A percentile compares a stretch with the other conserved stretches of the same genome.
These are phyloP conservation scores for Fraxinus cuspidata DNA, from an alignment of 257 asterid species.

Conservation along the genomic window DNA sequence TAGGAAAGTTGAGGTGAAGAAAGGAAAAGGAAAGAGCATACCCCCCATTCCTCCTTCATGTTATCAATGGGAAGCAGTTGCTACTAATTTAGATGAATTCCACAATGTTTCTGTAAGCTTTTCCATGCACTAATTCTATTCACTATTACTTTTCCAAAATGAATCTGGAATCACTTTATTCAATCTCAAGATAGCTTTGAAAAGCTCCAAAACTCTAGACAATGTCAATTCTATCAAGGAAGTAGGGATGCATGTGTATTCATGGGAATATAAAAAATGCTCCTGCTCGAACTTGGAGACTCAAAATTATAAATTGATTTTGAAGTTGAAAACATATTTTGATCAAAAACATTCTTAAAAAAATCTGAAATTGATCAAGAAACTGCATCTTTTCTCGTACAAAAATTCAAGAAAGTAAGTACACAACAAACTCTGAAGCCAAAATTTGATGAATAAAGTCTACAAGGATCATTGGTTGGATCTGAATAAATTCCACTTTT, in stretches of 20 bases:
- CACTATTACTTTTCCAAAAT: no score
- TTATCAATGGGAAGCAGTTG: slow-evolving; percentile 95
- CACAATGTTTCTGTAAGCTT: slow-evolving; percentile 78
- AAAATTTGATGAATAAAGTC: not conserved
- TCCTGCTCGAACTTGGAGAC: not conserved
- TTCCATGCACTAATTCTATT: not conserved
- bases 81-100: slow-evolving; percentile 91
- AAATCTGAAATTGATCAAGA: not conserved
- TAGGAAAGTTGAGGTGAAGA: slow-evolving; percentile 83
- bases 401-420: not conserved
- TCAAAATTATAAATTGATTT: not conserved
- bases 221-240: not conserved
- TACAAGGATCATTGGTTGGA: not conserved
- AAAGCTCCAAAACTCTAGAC: not conserved
- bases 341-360: not conserved
- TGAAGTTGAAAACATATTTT: not conserved
- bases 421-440: not conserved
- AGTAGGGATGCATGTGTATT: not conserved
- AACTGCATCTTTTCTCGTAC: not conserved
- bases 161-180: not conserved
- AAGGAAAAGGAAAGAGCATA: slow-evolving; percentile 76
- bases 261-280: not conserved
- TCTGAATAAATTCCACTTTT: not conserved
- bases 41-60: slow-evolving; percentile 78
- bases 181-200: not conserved